A percentile compares a stretch with the other conserved stretches of the same genome.
phyloP scores from a whole-genome alignment of 1,284 basidiomycete genomes.

The Pseudozyma sp. region DNA sequence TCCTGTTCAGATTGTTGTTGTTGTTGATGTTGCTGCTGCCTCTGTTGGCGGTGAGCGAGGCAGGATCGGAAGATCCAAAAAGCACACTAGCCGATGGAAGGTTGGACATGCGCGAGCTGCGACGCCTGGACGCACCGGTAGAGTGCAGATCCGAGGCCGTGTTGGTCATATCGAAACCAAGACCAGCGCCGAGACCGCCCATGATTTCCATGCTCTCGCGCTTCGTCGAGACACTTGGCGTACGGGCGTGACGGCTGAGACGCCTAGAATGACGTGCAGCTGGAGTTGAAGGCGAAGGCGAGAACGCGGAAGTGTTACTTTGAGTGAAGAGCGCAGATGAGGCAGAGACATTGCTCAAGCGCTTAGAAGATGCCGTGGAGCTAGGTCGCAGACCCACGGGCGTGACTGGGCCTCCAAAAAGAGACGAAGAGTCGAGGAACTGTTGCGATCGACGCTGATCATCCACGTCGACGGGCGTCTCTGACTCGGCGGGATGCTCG shows the following conservation, averaged over 20 bases:
- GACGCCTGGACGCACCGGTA: constrained; percentile 20
- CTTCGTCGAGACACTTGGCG: constrained; percentile 54
- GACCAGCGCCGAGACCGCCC: constrained; percentile 56
- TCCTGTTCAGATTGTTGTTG: constrained; percentile 3
- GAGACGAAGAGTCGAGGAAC: constrained; percentile 36
- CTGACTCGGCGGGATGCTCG: constrained; percentile 34
- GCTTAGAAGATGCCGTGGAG: constrained; percentile 13
- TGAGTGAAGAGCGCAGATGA: constrained; percentile 18
- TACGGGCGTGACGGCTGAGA: constrained; percentile 56
- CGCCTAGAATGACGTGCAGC: constrained; percentile 36
- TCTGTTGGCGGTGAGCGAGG: not conserved
- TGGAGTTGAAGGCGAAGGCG: constrained; percentile 20
- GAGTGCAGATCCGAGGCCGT: constrained; percentile 18
- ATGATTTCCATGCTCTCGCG: constrained; percentile 66
- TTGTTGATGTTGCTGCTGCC: not conserved
- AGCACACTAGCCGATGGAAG: constrained; percentile 54
- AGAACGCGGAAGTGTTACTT: not conserved
- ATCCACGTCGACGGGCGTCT: not conserved
- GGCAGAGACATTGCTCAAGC: constrained; percentile 15
- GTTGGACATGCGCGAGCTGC: constrained; percentile 55
- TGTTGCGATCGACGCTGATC: constrained; percentile 32
- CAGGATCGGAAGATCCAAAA: constrained; percentile 40
- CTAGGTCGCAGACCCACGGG: constrained; percentile 6
- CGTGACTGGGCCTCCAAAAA: constrained; percentile 19
- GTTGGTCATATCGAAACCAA: constrained; percentile 37